These are phyloP conservation scores for Kwoniella pini DNA, from an alignment of 768 basidiomycete genomes.

Conservation along the genomic window DNA sequence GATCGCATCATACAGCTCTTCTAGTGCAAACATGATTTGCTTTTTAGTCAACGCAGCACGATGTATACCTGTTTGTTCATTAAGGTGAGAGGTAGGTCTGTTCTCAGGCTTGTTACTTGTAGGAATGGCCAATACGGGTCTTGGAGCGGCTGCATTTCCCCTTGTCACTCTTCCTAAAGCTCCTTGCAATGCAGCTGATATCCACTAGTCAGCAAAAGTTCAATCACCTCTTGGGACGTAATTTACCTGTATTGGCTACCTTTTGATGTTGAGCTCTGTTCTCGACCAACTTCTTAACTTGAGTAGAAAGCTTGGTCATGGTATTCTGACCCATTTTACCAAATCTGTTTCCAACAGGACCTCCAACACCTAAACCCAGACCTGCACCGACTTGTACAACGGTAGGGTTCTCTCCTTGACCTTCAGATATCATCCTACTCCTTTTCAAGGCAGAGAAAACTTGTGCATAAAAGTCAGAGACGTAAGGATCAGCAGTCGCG, in stretches of 20 bases:
- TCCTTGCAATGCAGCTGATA: constrained; percentile 66
- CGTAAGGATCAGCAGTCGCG: constrained; percentile 93
- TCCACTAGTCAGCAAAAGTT: not conserved
- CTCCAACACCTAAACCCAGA: constrained; percentile 80
- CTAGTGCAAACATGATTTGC: constrained; percentile 74
- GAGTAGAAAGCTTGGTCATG: constrained; percentile 59
- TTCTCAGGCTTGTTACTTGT: constrained; percentile 45
- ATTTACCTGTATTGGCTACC: constrained; percentile 30
- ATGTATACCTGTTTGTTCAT: constrained; percentile 38
- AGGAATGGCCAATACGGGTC: constrained; percentile 90
- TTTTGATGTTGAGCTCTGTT: constrained; percentile 61
- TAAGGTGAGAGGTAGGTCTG: constrained; percentile 53
- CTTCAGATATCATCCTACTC: constrained; percentile 64
- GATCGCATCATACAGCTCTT: constrained; percentile 79
- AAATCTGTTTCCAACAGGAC: constrained; percentile 36
- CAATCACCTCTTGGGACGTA: too few relatives aligned
- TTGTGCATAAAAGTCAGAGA: constrained; percentile 98
- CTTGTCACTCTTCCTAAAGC: constrained; percentile 92
- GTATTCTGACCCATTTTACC: constrained; percentile 48
- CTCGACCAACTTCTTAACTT: constrained; percentile 94
- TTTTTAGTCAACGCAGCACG: constrained; percentile 65
- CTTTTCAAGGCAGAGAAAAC: constrained; percentile 84
- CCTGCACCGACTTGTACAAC: constrained; percentile 78
- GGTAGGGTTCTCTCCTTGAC: constrained; percentile 58
- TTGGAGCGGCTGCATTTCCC: constrained; percentile 93